Evolutionary conservation across 2,329 filamentous ascomycete genomes (phyloP), one percentile per base, ranked within the genome.

Genomic region (Xylariaceae sp.): DNA sequence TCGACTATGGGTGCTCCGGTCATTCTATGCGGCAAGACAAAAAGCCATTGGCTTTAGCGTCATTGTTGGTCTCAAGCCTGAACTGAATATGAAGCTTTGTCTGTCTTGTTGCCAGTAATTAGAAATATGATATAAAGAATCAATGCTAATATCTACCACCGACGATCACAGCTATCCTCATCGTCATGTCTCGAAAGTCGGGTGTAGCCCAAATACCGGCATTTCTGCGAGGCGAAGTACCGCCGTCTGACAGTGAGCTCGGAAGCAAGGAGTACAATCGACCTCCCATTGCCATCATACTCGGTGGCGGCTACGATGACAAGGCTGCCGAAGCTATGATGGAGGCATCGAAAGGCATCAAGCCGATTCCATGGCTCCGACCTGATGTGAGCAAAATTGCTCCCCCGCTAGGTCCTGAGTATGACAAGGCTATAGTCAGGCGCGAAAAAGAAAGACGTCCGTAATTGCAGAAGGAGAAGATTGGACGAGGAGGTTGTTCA

Each of bases 241-340:
- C 53, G 0, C 13, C 58, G 5, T 52, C 55, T 0, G 49, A 60
- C 39, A 57, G 55, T 4, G 45, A 43, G 7, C 44, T 64, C 19
- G 62, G 62, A 9, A 57, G 51, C 31, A 59, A 56, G 17, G 54
- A 63, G 17, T 63, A 65, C 49, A 57, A 56, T 5, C 41, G 45
- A 19, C 31, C 51, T 2, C 55, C 57, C 1, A 19, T 51, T 13
- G 58, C 62, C 5, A 41, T 65, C 1, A 53, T 64, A 28, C 22
- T 63, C 7, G 61, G 63, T 7, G 62, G 34, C 3, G 62, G 53
- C 2, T 64, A 57, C 49, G 52, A 63, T 14, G 61, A 63, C 31
- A 50, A 48, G 2, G 56, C 9, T 1, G 31, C 40, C 13, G 45
- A 56, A 34, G 38, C 45, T 5, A 53, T 64, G 52, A 57, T 55